Conservation (phyloP, 2,329 filamentous ascomycete genomes). For the Penicillium sp. region DNA sequence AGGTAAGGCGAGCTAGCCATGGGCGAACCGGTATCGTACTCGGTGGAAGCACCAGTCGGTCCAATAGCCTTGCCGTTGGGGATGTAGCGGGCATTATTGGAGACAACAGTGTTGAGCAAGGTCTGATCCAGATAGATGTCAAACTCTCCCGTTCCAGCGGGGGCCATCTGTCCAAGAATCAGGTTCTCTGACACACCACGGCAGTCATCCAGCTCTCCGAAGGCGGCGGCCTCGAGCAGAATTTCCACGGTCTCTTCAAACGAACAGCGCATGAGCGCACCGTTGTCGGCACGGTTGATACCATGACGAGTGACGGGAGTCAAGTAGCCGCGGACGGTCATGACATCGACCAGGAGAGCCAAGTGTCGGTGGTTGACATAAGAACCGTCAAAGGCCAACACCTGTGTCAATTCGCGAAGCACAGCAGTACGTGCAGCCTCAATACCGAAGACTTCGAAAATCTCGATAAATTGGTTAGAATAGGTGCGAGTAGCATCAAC, state of each 20-base stretch:
- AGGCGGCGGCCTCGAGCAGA: conserved; percentile 87
- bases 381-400: conserved; percentile 96
- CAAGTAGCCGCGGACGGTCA: conserved; percentile 90
- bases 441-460: conserved; percentile 92
- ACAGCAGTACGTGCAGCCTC: conserved; percentile 85
- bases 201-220: conserved; percentile 94
- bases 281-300: conserved; percentile 96
- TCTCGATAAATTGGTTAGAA: conserved; percentile 92
- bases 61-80: conserved; percentile 71
- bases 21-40: conserved; percentile 72
- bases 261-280: conserved; percentile 97
- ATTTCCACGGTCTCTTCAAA: conserved; percentile 99
- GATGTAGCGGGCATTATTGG: conserved; percentile 74
- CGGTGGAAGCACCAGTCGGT: conserved; percentile 78
- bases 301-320: conserved; percentile 97
- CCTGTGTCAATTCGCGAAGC: conserved; percentile 80
- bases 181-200: conserved; percentile 98
- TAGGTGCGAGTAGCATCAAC: conserved; percentile 82
- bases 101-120: conserved; percentile 92
- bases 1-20: conserved; percentile 56
- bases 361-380: conserved; percentile 99
- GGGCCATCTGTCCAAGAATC: conserved; percentile 94
- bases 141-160: conserved; percentile 94
- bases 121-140: conserved; percentile 88
- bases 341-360: conserved; percentile 90